Percentiles rank a stretch among this genome's conserved stretches.
phyloP scores from a whole-genome alignment of 352 stramenopile genomes.

The Saprolegnia parasitica region DNA sequence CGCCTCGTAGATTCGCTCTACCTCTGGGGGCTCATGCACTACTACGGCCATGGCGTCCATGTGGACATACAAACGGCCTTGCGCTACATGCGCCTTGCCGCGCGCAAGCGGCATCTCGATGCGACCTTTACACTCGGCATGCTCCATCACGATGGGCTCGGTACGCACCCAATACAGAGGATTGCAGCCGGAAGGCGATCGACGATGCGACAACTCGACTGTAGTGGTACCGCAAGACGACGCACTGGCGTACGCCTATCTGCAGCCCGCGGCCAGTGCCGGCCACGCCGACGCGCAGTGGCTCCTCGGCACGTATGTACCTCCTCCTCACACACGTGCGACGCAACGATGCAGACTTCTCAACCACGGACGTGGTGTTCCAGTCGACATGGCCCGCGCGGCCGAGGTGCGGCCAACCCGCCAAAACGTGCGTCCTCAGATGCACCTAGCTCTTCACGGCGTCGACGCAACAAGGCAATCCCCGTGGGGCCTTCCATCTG shows the following conservation, averaged over 20 bases:
- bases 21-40: conserved; percentile 26
- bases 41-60: conserved; percentile 19
- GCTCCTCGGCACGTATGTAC: conserved; percentile 23
- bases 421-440: neutral
- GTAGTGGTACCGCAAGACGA: conserved; percentile 7
- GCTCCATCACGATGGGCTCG: conserved; percentile 1
- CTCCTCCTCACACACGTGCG: too few species aligned
- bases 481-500: conserved; percentile 14
- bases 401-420: neutral
- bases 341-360: neutral
- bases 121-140: conserved; percentile 18
- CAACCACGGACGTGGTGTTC: neutral
- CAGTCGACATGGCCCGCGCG: neutral
- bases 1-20: conserved; percentile 17
- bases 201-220: neutral
- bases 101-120: conserved; percentile 4
- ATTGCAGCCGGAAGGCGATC: neutral
- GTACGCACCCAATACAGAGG: neutral
- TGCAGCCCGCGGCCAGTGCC: neutral
- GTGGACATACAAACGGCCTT: conserved; percentile 8
- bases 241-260: conserved; percentile 15
- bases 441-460: neutral
- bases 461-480: conserved; percentile 19
- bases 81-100: conserved; percentile 19
- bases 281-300: conserved; percentile 22